phyloP scores from a whole-genome alignment of 108 stramenopile species.

The Pinguiococcus pyrenoidosus region DNA sequence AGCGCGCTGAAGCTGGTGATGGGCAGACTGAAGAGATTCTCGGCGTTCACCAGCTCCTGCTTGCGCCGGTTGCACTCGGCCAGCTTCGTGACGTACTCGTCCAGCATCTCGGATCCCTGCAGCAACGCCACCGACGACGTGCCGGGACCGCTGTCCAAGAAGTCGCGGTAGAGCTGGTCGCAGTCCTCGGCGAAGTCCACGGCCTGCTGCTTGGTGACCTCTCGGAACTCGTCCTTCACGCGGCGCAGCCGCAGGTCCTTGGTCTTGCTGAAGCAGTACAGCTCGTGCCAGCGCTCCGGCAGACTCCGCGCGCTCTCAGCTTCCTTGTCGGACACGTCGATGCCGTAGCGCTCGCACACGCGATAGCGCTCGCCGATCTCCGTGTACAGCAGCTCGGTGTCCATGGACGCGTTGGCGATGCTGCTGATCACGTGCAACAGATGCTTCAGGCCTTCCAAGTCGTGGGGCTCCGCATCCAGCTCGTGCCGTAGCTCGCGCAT shows the following conservation, averaged over 20 bases:
- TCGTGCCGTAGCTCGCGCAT: constrained; percentile 13
- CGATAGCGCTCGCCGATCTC: constrained; percentile 32
- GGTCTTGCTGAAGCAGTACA: constrained; percentile 35
- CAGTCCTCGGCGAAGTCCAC: constrained; percentile 30
- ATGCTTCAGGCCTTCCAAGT: constrained; percentile 44
- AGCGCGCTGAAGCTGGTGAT: constrained; percentile 44
- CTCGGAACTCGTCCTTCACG: constrained; percentile 45
- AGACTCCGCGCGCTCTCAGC: constrained; percentile 18
- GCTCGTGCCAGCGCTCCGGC: constrained; percentile 21
- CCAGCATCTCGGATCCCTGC: constrained; percentile 42
- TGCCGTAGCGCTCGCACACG: constrained; percentile 31
- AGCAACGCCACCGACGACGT: constrained; percentile 31
- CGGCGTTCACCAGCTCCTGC: constrained; percentile 41
- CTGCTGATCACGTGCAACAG: constrained; percentile 38
- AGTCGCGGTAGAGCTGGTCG: constrained; percentile 10
- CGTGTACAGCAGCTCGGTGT: constrained; percentile 38
- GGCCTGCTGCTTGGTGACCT: constrained; percentile 42
- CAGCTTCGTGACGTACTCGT: constrained; percentile 20
- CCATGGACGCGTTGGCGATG: constrained; percentile 26
- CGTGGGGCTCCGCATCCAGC: constrained; percentile 20
- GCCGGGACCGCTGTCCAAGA: constrained; percentile 38
- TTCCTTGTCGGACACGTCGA: constrained; percentile 29
- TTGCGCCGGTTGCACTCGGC: constrained; percentile 2
- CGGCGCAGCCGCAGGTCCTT: constrained; percentile 42
- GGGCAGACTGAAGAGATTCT: constrained; percentile 47